phyloP scores from a whole-genome alignment of 2,329 filamentous ascomycete species.

The Tricladium varicosporioides region DNA sequence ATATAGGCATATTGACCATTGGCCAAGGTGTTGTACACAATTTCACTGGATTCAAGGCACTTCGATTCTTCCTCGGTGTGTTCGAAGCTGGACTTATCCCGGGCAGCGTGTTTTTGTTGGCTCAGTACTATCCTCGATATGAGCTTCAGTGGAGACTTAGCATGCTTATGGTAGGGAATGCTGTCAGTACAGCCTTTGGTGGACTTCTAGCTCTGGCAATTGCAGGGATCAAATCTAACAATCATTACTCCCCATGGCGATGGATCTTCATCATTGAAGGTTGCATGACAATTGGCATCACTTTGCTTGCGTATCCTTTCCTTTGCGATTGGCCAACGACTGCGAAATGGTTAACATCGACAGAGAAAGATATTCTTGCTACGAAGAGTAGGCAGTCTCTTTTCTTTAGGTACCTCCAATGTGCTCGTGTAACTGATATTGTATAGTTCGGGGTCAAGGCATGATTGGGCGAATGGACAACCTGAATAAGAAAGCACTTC shows the following conservation, averaged over 20 bases:
- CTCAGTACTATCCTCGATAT: conserved; percentile 47
- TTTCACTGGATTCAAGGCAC: conserved; percentile 3
- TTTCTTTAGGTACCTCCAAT: background rate
- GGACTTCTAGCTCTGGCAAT: conserved; percentile 16
- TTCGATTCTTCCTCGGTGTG: conserved; percentile 41
- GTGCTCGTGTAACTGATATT: background rate
- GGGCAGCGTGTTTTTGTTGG: conserved; percentile 43
- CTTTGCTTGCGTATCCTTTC: conserved; percentile 2
- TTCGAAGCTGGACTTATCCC: conserved; percentile 48
- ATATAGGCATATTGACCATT: conserved; percentile 7
- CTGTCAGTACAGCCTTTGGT: conserved; percentile 5
- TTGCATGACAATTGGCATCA: conserved; percentile 20
- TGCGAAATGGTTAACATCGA: conserved; percentile 44
- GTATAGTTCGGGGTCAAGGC: conserved; percentile 30
- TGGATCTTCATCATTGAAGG: conserved; percentile 39
- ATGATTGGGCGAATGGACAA: conserved; percentile 17
- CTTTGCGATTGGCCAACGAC: conserved; percentile 44
- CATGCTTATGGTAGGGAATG: conserved; percentile 43
- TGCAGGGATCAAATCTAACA: conserved; percentile 7
- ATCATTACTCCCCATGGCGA: conserved; percentile 18
- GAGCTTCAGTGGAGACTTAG: conserved; percentile 48
- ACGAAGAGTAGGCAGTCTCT: conserved; percentile 21
- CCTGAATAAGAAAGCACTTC: conserved; percentile 12
- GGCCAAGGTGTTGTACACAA: conserved; percentile 3
- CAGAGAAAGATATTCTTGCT: conserved; percentile 39